These are phyloP conservation scores for Termitomyces eurrhizus DNA, from an alignment of 768 basidiomycete genomes.

Conservation along the genomic window DNA sequence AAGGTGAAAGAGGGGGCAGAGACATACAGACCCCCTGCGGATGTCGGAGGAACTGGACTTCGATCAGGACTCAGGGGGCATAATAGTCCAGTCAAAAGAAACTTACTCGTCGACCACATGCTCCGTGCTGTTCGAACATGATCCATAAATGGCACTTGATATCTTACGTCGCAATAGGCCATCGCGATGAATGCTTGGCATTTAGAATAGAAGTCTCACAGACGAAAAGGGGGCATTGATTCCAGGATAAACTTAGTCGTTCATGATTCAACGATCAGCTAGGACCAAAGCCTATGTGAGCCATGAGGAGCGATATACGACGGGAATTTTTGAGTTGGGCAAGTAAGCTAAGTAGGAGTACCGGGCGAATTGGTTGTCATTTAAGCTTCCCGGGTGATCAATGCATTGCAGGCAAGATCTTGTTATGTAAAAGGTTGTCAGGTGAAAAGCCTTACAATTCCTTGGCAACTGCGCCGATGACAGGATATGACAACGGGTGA, in stretches of 20 bases:
- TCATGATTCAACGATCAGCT: not conserved
- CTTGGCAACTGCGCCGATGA: not conserved
- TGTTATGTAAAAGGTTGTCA: not conserved
- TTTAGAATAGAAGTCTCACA: not conserved
- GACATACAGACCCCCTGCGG: not conserved
- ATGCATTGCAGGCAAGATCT: not conserved
- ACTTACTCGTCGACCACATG: not conserved
- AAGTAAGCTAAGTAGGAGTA: not conserved
- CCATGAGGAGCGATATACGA: not conserved
- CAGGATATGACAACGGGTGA: not conserved
- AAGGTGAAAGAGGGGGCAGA: not conserved
- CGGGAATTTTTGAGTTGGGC: not conserved
- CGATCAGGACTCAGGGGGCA: not conserved
- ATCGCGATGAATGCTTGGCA: constrained; percentile 2
- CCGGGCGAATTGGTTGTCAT: not conserved
- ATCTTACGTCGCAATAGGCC: not conserved
- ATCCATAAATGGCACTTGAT: not conserved
- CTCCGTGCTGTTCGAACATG: not conserved
- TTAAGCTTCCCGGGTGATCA: not conserved
- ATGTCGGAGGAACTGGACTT: not conserved
- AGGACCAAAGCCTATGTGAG: not conserved
- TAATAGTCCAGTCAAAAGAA: not conserved
- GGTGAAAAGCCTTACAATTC: not conserved
- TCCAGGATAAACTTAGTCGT: not conserved
- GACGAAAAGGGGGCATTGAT: not conserved